These are phyloP conservation scores for Pochonia chlamydosporia DNA, from an alignment of 2,329 filamentous ascomycete genomes.

Conservation along the genomic window DNA sequence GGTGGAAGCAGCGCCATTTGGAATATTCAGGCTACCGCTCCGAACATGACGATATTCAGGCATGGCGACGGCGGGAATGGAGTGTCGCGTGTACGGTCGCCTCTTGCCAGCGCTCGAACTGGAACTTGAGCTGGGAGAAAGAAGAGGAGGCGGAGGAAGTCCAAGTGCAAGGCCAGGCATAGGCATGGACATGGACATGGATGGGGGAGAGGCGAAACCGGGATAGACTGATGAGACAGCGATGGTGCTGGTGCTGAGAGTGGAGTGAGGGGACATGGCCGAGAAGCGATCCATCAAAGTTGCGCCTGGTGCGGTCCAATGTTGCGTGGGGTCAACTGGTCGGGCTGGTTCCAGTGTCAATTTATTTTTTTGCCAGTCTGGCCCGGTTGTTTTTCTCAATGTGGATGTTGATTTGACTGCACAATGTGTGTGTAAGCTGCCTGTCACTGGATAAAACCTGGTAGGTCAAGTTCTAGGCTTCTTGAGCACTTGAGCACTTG, in stretches of 20 bases:
- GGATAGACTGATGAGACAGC: constrained; percentile 1
- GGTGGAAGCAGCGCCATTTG: constrained; percentile 22
- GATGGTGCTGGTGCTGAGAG: background rate
- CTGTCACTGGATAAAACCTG: too few relatives aligned
- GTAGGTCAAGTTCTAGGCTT: too few relatives aligned
- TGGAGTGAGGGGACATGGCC: constrained; percentile 10
- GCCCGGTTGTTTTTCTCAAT: too few relatives aligned
- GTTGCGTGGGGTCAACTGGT: background rate
- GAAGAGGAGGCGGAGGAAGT: constrained; percentile 6
- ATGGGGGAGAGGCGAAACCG: background rate
- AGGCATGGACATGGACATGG: background rate
- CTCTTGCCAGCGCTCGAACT: constrained; percentile 1
- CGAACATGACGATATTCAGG: constrained; percentile 52
- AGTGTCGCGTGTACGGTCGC: constrained; percentile 7
- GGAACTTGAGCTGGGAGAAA: background rate
- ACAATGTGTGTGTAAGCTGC: too few relatives aligned
- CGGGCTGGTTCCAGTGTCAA: too few relatives aligned
- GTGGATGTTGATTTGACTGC: too few relatives aligned
- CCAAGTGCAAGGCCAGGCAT: constrained; percentile 1
- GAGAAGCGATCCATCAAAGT: constrained; percentile 5
- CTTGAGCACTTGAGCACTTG: too few relatives aligned
- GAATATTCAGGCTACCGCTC: constrained; percentile 51
- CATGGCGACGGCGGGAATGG: constrained; percentile 24
- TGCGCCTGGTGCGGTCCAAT: too few relatives aligned
- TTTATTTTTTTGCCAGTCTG: too few relatives aligned